Conservation (phyloP, 2,329 filamentous ascomycete species). For the Xylogone sp. region DNA sequence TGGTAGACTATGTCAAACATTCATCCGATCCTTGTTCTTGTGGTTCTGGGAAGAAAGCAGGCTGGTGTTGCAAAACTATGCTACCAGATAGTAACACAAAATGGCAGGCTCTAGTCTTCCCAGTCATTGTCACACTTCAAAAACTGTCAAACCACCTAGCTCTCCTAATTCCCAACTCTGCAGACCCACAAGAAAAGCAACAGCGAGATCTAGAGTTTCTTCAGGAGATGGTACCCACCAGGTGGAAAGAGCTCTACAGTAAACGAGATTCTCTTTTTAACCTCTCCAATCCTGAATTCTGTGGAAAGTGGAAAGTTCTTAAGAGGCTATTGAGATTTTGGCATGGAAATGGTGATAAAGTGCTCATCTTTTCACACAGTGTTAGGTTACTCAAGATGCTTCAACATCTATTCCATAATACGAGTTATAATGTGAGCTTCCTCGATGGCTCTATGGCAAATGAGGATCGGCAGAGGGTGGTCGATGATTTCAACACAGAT, state of each 20-base stretch:
- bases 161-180: conserved; percentile 67
- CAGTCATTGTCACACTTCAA: conserved; percentile 75
- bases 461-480: conserved; percentile 75
- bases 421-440: conserved; percentile 87
- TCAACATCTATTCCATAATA: conserved; percentile 79
- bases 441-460: conserved; percentile 82
- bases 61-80: conserved; percentile 72
- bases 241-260: conserved; percentile 70
- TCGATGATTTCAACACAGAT: conserved; percentile 90
- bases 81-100: conserved; percentile 43
- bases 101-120: conserved; percentile 72
- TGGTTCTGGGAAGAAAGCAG: conserved; percentile 63
- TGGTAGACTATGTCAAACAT: conserved; percentile 64
- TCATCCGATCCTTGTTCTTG: conserved; percentile 69
- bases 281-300: conserved; percentile 84
- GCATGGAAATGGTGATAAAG: conserved; percentile 88
- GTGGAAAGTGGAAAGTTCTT: conserved; percentile 93
- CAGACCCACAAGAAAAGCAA: conserved; percentile 68
- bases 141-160: conserved; percentile 93
- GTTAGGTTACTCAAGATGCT: conserved; percentile 82
- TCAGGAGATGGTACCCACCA: conserved; percentile 67
- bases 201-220: conserved; percentile 73
- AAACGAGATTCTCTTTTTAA: conserved; percentile 75
- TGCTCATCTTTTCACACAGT: conserved; percentile 91
- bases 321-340: conserved; percentile 85